Evolutionary conservation across 2,329 filamentous ascomycete species (phyloP).

Genomic region (Samsoniella hepiali): DNA sequence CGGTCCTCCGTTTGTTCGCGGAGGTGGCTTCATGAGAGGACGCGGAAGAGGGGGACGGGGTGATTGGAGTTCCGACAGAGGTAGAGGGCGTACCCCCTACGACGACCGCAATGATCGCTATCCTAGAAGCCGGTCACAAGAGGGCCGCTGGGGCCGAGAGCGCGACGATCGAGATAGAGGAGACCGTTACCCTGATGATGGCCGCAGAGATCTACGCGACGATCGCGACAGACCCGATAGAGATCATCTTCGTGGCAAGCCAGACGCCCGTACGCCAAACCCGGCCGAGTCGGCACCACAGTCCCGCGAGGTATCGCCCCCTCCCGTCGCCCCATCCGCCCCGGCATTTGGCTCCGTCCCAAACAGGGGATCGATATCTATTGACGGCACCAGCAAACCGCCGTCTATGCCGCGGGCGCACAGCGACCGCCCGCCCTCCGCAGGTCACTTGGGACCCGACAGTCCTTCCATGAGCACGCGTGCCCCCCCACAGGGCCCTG

Average conservation of each 20-base stretch:
- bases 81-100: constrained; percentile 55
- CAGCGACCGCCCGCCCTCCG: constrained; percentile 18
- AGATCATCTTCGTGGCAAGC: constrained; percentile 47
- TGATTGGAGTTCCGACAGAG: constrained; percentile 43
- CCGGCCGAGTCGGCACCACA: constrained; percentile 46
- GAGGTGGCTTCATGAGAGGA: constrained; percentile 54
- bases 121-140: constrained; percentile 62
- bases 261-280: constrained; percentile 46
- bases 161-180: constrained; percentile 52
- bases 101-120: constrained; percentile 62
- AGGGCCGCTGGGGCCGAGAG: constrained; percentile 57
- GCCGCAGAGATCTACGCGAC: constrained; percentile 44
- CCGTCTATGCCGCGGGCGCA: constrained; percentile 41
- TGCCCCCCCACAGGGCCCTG: background rate
- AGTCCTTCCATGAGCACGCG: constrained; percentile 40
- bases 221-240: constrained; percentile 46
- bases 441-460: constrained; percentile 35
- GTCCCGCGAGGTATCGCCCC: constrained; percentile 53
- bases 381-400: constrained; percentile 40
- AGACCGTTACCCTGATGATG: constrained; percentile 42
- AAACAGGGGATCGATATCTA: constrained; percentile 39
- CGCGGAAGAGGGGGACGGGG: constrained; percentile 47
- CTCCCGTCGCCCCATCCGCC: constrained; percentile 55
- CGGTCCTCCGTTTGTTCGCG: constrained; percentile 48
- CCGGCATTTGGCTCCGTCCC: constrained; percentile 57